Evolutionary conservation across 2,329 filamentous ascomycete genomes (phyloP).

Genomic region (Teratosphaeriaceae sp.): DNA sequence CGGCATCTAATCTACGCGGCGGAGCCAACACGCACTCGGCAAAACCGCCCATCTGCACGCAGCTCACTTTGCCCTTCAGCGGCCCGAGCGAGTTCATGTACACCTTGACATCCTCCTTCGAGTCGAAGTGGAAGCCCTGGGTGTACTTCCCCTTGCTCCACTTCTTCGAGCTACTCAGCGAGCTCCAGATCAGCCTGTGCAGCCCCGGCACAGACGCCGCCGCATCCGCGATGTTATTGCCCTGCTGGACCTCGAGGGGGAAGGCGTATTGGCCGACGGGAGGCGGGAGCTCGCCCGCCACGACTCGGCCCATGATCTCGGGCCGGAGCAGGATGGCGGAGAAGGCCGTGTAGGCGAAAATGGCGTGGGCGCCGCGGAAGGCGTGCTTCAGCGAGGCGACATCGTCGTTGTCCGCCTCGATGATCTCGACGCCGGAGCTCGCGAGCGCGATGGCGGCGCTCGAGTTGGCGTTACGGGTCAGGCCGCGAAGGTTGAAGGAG

Average conservation of each 20-base stretch:
- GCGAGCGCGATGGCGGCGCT: constrained; percentile 28
- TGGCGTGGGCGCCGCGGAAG: constrained; percentile 32
- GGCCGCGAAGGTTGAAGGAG: constrained; percentile 24
- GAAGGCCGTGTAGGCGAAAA: constrained; percentile 30
- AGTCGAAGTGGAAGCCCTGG: constrained; percentile 37
- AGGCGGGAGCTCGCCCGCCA: constrained; percentile 2
- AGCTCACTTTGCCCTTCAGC: constrained; percentile 11
- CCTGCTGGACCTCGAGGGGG: constrained; percentile 45
- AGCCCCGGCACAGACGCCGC: constrained; percentile 30
- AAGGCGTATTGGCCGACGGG: constrained; percentile 36
- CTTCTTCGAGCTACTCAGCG: constrained; percentile 28
- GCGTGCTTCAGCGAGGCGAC: constrained; percentile 26
- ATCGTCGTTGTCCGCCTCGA: constrained; percentile 31
- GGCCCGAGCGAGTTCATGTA: constrained; percentile 8
- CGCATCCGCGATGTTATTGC: constrained; percentile 51
- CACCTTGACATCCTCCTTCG: constrained; percentile 30
- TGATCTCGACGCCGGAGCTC: constrained; percentile 32
- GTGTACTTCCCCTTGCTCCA: constrained; percentile 36
- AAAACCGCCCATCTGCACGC: constrained; percentile 9
- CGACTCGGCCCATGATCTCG: constrained; percentile 7
- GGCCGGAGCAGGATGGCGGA: constrained; percentile 6
- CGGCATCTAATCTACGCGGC: too few relatives aligned
- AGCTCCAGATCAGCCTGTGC: constrained; percentile 35
- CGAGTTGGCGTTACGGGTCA: constrained; percentile 39
- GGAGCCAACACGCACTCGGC: background rate